A percentile compares a stretch with the other conserved stretches of the same genome.
These are phyloP conservation scores for Hanseniaspora nectarophila DNA, from an alignment of 805 yeast species.

Conservation along the genomic window DNA sequence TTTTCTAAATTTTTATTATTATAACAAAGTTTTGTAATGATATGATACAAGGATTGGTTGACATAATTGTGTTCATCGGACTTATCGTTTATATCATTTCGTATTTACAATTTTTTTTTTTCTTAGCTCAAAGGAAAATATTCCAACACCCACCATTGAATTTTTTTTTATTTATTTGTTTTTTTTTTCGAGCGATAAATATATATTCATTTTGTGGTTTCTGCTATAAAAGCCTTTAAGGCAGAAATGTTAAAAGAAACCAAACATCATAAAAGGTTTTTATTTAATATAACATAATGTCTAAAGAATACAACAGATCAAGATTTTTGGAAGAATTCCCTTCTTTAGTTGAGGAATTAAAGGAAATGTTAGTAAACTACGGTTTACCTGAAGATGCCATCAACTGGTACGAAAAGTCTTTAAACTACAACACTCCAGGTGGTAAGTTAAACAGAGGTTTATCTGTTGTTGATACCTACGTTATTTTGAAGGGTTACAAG, in stretches of 20 bases:
- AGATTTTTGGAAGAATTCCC: conserved; percentile 63
- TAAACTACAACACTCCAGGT: conserved; percentile 85
- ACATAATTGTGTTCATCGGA: not conserved
- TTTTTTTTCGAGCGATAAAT: too few relatives aligned
- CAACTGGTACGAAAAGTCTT: conserved; percentile 63
- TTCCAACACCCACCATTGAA: too few relatives aligned
- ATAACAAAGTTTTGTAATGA: too few relatives aligned
- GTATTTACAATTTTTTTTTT: too few relatives aligned
- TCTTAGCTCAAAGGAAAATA: too few relatives aligned
- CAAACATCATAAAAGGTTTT: too few relatives aligned
- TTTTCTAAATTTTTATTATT: not conserved
- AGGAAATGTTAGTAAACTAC: conserved; percentile 46
- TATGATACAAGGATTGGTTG: too few relatives aligned
- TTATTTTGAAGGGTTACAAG: conserved; percentile 55
- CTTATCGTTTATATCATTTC: conserved; percentile 5
- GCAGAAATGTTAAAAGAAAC: too few relatives aligned
- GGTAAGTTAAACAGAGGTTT: conserved; percentile 95
- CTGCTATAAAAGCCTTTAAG: too few relatives aligned
- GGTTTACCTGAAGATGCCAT: conserved; percentile 80
- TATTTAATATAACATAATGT: conserved; percentile 16
- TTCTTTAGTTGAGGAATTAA: conserved; percentile 61
- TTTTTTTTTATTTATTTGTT: too few relatives aligned
- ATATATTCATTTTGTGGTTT: too few relatives aligned
- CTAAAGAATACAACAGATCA: conserved; percentile 30
- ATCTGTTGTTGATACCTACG: conserved; percentile 87